Base-by-base conservation (phyloP, 257 asterid genomes). In the Gentiana straminea region DNA sequence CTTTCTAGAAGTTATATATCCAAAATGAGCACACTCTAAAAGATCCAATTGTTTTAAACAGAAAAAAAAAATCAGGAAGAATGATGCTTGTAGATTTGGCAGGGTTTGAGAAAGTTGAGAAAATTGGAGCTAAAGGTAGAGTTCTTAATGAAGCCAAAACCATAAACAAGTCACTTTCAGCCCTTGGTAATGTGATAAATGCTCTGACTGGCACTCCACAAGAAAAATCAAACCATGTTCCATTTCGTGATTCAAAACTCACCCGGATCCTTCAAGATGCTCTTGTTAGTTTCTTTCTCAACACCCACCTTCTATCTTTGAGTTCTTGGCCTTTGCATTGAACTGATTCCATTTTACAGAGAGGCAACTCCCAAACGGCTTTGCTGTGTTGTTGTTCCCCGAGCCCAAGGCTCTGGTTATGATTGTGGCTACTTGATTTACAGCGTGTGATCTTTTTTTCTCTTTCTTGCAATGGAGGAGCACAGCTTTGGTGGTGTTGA, bases 301-400 rank as follows among this genome's bases (percentile, higher is more conserved):
- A 49, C 39, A 52, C 63, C 69, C 58, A 24, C 59, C 10, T 55
- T 46, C 61, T 49, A 54, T 54, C 58, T 46, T 36, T 55, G 36
- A 36, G 38, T 62, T 49, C 61, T 57, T 46, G 58, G 47, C 49
- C 41, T 35, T 46, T 24, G 62, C 58, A 60, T 60, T 39, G 73
- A 73, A 66, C 72, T 60, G 46, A 59, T 51, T 68, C 57, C 39
- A 13, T 61, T 73, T 63, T 50, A 48, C 81, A 88, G 96, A 89
- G 94, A 51, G 93, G 93, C 60, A 79, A 68, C 70, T 82, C 94
- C 53, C 82, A 79, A 65, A 80, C 94, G 63, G 84, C 94, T 43
- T 66, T 87, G 72, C 92, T 87, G 39, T 87, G 93, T 58, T 87
- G 96, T 77, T 87, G 96, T 76, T 87, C 96, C 24, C 96, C 96